A percentile compares a stretch with the other conserved stretches of the same genome.
phyloP scores from a whole-genome alignment of 306 rosid species.

The Senna siamea region DNA sequence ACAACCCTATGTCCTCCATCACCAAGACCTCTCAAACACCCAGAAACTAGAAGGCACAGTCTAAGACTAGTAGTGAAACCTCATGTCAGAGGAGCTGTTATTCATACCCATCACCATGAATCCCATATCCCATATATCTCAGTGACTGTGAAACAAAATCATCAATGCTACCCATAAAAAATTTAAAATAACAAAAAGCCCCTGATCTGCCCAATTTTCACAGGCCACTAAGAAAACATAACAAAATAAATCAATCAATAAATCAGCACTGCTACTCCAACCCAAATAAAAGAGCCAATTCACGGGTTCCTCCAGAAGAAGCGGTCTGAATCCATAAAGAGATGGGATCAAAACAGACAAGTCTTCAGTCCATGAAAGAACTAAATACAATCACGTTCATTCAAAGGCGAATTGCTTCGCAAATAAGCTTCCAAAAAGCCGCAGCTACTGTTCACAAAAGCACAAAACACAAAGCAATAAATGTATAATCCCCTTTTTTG shows the following conservation, averaged over 20 bases:
- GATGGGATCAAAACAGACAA: conserved; percentile 45
- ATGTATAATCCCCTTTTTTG: conserved; percentile 48
- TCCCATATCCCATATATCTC: conserved; percentile 40
- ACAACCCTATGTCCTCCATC: conserved; percentile 90
- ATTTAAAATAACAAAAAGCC: neutral
- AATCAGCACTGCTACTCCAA: conserved; percentile 39
- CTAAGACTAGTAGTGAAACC: conserved; percentile 26
- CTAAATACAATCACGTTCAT: conserved; percentile 71
- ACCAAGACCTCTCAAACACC: conserved; percentile 44
- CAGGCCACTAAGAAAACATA: conserved; percentile 21
- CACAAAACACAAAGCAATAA: conserved; percentile 40
- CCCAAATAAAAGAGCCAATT: conserved; percentile 37
- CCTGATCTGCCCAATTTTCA: conserved; percentile 49
- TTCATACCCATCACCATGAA: conserved; percentile 45
- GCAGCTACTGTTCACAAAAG: conserved; percentile 46
- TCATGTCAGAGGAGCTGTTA: conserved; percentile 40
- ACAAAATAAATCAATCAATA: conserved; percentile 36
- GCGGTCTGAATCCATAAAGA: conserved; percentile 35
- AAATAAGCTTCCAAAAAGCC: conserved; percentile 74
- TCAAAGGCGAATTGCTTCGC: conserved; percentile 77
- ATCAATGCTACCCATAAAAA: conserved; percentile 60
- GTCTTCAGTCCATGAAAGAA: conserved; percentile 46
- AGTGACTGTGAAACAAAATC: conserved; percentile 43
- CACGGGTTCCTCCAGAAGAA: conserved; percentile 47
- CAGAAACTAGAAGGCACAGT: conserved; percentile 34